Percentiles rank a stretch among this genome's conserved stretches.
phyloP scores from a whole-genome alignment of 2,329 filamentous ascomycete species.

The Decorospora gaudefroyi region DNA sequence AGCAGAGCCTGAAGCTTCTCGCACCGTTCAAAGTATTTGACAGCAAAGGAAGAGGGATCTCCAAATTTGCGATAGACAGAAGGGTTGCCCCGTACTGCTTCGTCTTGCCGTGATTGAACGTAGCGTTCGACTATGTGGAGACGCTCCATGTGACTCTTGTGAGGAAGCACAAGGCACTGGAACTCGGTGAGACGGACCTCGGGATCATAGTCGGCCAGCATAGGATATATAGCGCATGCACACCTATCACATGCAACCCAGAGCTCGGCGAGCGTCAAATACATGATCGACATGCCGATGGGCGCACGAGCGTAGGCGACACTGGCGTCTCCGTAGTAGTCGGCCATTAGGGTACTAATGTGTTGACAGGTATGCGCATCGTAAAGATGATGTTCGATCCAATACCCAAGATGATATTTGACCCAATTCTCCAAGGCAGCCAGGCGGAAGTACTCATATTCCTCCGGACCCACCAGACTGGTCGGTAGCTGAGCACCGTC shows the following conservation, averaged over 20 bases:
- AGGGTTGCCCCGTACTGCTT: slow-evolving; percentile 21
- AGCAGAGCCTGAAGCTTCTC: slow-evolving; percentile 46
- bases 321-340: slow-evolving; percentile 22
- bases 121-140: slow-evolving; percentile 56
- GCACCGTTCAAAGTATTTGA: slow-evolving; percentile 56
- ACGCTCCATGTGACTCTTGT: slow-evolving; percentile 53
- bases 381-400: slow-evolving; percentile 44
- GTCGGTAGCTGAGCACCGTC: slow-evolving; percentile 11
- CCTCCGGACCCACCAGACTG: slow-evolving; percentile 4
- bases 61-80: slow-evolving; percentile 50
- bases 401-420: slow-evolving; percentile 44
- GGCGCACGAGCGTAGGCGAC: slow-evolving; percentile 50
- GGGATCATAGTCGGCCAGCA: slow-evolving; percentile 56
- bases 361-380: slow-evolving; percentile 31
- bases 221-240: slow-evolving; percentile 45
- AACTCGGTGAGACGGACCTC: slow-evolving; percentile 51
- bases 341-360: slow-evolving; percentile 19
- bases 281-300: slow-evolving; percentile 58
- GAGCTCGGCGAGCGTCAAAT: slow-evolving; percentile 61
- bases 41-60: slow-evolving; percentile 50
- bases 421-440: slow-evolving; percentile 60
- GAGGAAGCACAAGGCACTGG: slow-evolving; percentile 54
- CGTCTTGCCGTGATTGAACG: slow-evolving; percentile 42
- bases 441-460: slow-evolving; percentile 43
- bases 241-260: slow-evolving; percentile 63